Evolutionary conservation across 2,329 filamentous ascomycete species (phyloP), one percentile per base, ranked within the genome.

Genomic region (Pleurostoma richardsiae): DNA sequence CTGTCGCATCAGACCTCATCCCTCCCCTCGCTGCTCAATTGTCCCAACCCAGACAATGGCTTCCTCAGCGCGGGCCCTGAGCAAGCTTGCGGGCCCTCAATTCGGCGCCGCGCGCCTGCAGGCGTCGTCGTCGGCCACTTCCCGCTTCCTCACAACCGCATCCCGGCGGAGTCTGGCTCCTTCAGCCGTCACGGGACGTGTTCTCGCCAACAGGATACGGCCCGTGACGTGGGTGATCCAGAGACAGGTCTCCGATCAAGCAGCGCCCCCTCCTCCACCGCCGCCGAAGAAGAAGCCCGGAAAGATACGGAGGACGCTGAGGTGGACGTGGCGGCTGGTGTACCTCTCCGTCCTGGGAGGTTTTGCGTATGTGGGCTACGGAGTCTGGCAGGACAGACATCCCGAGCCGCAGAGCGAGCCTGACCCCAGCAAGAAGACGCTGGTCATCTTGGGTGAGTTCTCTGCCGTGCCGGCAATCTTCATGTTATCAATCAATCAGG

Each of bases 361-460:
- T 49, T 63, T 87, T 39, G 88, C 74, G 54, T 90, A 85, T 63
- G 72, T 91, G 49, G 80, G 79, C 58, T 96, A 94, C 67, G 80
- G 81, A 62, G 86, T 96, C 71, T 96, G 91, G 69, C 74, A 85
- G 43, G 83, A 88, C 65, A 84, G 89, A 59, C 80, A 95, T 67
- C 92, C 92, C 7, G 77, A 78, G 39, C 86, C 91, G 45, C 94
- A 97, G 73, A 72, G 79, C 49, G 74, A 82, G 53, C 83, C 88
- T 19, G 90, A 96, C 68, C 88, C 91, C 47, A 77, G 64, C 59
- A 99, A 97, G 86, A 99, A 99, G 81, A 99, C 91, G 8, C 78
- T 99, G 47, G 94, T 99, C 41, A 83, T 99, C 56, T 80, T 99
- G 47, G 94, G 94, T 96, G 81, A 56, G 61, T 47, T 48, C 19